Base-by-base conservation (phyloP, 345 rosid genomes). In the Eucalyptus pauciflora region DNA sequence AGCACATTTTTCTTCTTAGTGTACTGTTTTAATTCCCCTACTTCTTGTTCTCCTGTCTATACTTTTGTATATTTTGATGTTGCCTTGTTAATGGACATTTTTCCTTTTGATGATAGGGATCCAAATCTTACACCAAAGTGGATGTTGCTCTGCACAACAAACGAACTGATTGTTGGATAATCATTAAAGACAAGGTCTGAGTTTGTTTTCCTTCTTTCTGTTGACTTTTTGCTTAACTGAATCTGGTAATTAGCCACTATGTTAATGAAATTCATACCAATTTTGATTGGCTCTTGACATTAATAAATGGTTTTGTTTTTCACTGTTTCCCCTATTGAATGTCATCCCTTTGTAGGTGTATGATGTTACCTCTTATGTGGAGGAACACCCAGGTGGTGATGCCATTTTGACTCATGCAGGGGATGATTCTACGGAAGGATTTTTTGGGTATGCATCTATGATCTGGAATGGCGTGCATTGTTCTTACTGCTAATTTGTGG, bases 371-470 rank as follows among this genome's bases (percentile, higher is more conserved):
- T 93, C 99, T 7, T 98, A 96, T 69, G 99, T 98, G 69, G 99
- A 96, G 92, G 99, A 96, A 86, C 99, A 98, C 88, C 99, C 99
- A 22, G 99, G 99, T 88, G 99, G 97, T 69, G 99, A 98, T 87
- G 95, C 99, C 83, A 98, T 98, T 90, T 94, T 98, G 85, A 93
- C 90, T 69, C 96, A 96, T 89, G 99, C 99, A 13, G 99, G 99
- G 50, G 97, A 93, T 92, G 98, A 98, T 94, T 96, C 99, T 7
- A 98, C 97, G 8, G 93, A 94, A 90, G 99, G 99, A 8, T 98
- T 98, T 93, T 97, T 64, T 87, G 98, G 99, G 98, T 95, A 94
- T 88, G 92, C 69, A 71, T 60, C 64, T 80, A 14, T 45, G 27
- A 27, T 87, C 87, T 86, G 87, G 46, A 86, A 51, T 76, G 45